Base-by-base conservation (phyloP, 371 early-diverging fungal genomes). In the Synchytrium microbalum region DNA sequence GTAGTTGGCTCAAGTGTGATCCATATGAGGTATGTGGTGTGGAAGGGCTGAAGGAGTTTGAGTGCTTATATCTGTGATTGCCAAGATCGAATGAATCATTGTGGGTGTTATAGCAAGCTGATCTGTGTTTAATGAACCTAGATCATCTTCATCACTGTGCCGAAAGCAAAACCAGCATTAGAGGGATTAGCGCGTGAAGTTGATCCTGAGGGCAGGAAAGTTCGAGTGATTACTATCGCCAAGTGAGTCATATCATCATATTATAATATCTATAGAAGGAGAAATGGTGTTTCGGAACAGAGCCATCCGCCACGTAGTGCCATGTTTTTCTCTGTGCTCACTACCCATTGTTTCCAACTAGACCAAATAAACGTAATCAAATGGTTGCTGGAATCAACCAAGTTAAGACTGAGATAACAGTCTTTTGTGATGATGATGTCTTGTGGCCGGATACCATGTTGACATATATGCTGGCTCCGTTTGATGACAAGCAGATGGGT, bases 351-450 rank as follows among this genome's bases (percentile, higher is more conserved):
- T n/a, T n/a, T n/a, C n/a, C n/a, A n/a, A 38, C 5, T 38, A 38
- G 46, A 38, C 56, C 83, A 28, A 87, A 85, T 69, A 88, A 88
- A 63, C 78, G 88, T 28, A 73, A 83, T 16, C 87, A 88, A 69
- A 88, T 88, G 88, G 84, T 84, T 1, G 80, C 81, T 32, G 88
- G 88, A 2, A 78, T 86, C 60, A 82, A 82, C 64, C 81, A 82
- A 51, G 80, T 83, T 0, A 75, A 75, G 2, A 84, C 84, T 1
- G 86, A 85, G 63, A 84, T 88, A 59, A 76, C 84, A 61, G 87
- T 88, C 2, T 88, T 88, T 67, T 82, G 85, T n/a, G 87, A 88
- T 61, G 88, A 88, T 60, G 87, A 86, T 66, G 88, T 83, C 23
- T 79, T 88, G 27, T 88, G 88, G 87, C 73, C 75, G 14, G 81